These are phyloP conservation scores for Rhododendron henanense DNA, from an alignment of 148 eudicot genomes.

Conservation along the genomic window DNA sequence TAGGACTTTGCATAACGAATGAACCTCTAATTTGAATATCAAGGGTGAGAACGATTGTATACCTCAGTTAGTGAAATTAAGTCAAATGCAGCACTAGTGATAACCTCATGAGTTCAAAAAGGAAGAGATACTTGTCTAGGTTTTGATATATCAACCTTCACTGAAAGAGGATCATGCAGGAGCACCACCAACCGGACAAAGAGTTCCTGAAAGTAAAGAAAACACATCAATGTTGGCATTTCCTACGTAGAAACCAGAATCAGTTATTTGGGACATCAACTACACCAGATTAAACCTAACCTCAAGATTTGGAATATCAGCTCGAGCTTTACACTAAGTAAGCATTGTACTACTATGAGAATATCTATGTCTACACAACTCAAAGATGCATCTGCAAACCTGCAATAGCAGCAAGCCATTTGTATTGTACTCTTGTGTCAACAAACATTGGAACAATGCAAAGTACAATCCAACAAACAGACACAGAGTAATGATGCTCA, in stretches of 20 bases:
- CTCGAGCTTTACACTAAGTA: constrained; percentile 54
- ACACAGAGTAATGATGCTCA: not conserved
- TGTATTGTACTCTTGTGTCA: not conserved
- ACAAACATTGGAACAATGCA: not conserved
- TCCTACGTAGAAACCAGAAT: too few species aligned
- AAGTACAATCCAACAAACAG: not conserved
- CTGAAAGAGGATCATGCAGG: constrained; percentile 74
- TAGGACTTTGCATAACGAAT: not conserved
- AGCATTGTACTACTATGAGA: constrained; percentile 44
- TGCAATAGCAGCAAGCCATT: constrained; percentile 21
- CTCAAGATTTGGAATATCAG: constrained; percentile 84
- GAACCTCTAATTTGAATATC: not conserved
- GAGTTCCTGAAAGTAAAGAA: too few species aligned
- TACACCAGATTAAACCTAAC: constrained; percentile 27
- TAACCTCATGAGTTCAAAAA: too few species aligned
- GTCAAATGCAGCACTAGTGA: too few species aligned
- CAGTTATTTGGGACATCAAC: too few species aligned
- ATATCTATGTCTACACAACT: constrained; percentile 68
- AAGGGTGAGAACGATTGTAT: not conserved
- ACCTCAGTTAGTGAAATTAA: not conserved
- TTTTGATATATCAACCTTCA: not conserved
- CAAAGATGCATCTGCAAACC: constrained; percentile 98
- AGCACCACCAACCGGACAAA: not conserved
- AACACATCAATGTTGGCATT: too few species aligned
- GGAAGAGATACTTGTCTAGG: not conserved